These are phyloP conservation scores for Aspergillus cejpii DNA, from an alignment of 2,329 filamentous ascomycete genomes.

Conservation along the genomic window DNA sequence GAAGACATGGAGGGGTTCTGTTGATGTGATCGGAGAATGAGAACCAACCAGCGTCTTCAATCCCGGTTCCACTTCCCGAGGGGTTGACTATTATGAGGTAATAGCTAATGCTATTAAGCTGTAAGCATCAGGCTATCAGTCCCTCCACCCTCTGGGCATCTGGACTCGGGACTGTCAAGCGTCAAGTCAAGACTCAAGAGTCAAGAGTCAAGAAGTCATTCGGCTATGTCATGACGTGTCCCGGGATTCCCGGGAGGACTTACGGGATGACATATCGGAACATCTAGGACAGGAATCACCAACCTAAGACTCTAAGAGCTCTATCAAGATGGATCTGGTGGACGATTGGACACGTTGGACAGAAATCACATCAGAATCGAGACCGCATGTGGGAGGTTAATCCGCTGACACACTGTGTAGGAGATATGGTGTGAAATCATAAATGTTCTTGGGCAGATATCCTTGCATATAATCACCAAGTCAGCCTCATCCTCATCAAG, in stretches of 20 bases:
- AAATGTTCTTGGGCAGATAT: not conserved
- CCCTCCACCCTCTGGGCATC: not conserved
- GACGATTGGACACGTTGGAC: not conserved
- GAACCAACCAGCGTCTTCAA: not conserved
- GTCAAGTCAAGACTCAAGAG: too few species aligned
- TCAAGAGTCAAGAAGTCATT: too few species aligned
- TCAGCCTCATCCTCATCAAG: too few species aligned
- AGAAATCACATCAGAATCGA: not conserved
- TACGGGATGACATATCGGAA: not conserved
- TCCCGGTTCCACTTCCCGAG: not conserved
- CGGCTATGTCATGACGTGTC: not conserved
- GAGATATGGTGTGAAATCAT: not conserved
- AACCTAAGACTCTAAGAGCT: too few species aligned
- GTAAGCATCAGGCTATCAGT: too few species aligned
- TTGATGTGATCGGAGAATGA: not conserved
- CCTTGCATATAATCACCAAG: not conserved
- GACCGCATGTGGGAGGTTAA: not conserved
- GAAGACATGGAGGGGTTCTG: not conserved
- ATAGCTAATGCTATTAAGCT: not conserved
- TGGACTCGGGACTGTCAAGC: not conserved
- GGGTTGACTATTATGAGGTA: not conserved
- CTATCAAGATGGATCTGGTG: too few species aligned
- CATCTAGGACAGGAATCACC: not conserved
- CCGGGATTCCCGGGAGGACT: not conserved
- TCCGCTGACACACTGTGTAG: not conserved